Base-by-base conservation (phyloP, 2,329 filamentous ascomycete genomes). In the Diplodia sapinea region DNA sequence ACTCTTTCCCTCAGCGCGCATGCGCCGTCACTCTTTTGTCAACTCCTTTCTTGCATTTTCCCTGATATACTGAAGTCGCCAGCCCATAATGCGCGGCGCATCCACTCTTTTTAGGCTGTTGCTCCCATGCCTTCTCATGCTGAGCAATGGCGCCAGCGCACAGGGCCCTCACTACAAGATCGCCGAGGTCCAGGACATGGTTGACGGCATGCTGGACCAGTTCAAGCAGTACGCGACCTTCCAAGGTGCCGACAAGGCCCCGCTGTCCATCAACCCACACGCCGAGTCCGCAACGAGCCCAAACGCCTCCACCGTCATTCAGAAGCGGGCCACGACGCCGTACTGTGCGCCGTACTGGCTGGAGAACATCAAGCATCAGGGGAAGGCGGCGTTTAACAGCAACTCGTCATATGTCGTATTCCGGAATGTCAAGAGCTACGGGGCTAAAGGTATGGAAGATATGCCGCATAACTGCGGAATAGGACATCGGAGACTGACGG, bases 401-500 rank as follows among this genome's bases (percentile, higher is more conserved):
- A 78, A 80, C 62, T 67, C 72, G 12, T 72, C 72, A 1, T 83
- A 82, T 71, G 51, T 23, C 8, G 72, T 82, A 2, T 82, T 78
- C 69, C 74, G 81, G 56, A 81, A 81, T 67, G 80, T 82, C 9
- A 79, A 78, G 67, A 77, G 79, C 52, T 82, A 77, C 68, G 79
- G 79, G 1, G 80, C 81, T 40, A 74, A 73, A 66, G 81, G 80
- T 79, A 36, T 12, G 33, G 33, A 65, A 33, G 71, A 67, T 11
- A 4, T 33, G 12, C 17, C 2, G 13, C 7, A 52, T 17, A 4
- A 2, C 1, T 38, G 9, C 9, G 12, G 9, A n/a, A 15, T 43
- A 4, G 49, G 49, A 12, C 6, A 17, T 11, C 50, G 9, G 7
- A 23, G 11, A 43, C 40, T 26, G 15, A n/a, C 20, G 20, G 1